Evolutionary conservation across 1,284 basidiomycete genomes (phyloP).

Genomic region (Naganishia albida): DNA sequence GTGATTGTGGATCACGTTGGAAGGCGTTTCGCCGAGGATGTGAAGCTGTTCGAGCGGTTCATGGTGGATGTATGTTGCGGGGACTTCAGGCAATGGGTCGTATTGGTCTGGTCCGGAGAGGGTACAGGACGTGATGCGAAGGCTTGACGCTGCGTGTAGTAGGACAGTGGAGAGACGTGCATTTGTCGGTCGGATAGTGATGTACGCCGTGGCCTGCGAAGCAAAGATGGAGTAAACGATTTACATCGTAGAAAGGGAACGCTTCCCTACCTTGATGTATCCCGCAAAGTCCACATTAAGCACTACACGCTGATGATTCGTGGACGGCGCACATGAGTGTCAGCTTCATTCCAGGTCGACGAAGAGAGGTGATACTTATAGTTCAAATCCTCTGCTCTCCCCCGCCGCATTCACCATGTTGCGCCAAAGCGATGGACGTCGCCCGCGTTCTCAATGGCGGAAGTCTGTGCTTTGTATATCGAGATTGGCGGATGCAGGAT

Average conservation of each 20-base stretch:
- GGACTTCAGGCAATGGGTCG: conserved; percentile 37
- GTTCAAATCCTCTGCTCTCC: conserved; percentile 28
- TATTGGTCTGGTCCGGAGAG: conserved; percentile 47
- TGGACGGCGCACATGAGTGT: conserved; percentile 17
- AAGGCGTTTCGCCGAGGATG: conserved; percentile 54
- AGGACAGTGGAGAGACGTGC: conserved; percentile 48
- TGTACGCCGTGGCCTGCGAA: conserved; percentile 44
- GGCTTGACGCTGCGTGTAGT: conserved; percentile 48
- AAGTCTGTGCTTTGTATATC: neutral
- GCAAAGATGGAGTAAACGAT: conserved; percentile 11
- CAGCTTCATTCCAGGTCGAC: neutral
- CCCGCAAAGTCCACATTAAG: conserved; percentile 52
- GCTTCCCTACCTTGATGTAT: conserved; percentile 39
- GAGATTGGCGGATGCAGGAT: neutral
- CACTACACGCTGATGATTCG: conserved; percentile 50
- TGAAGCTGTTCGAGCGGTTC: conserved; percentile 25
- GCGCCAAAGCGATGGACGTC: neutral
- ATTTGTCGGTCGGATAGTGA: conserved; percentile 49
- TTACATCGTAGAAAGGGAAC: neutral
- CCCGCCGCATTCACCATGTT: conserved; percentile 26
- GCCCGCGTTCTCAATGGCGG: neutral
- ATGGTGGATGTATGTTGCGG: conserved; percentile 29
- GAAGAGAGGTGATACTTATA: conserved; percentile 27
- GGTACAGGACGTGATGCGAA: conserved; percentile 47
- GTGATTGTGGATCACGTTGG: conserved; percentile 66